Base-by-base conservation (phyloP, 768 basidiomycete genomes). In the Trametes cubensis region DNA sequence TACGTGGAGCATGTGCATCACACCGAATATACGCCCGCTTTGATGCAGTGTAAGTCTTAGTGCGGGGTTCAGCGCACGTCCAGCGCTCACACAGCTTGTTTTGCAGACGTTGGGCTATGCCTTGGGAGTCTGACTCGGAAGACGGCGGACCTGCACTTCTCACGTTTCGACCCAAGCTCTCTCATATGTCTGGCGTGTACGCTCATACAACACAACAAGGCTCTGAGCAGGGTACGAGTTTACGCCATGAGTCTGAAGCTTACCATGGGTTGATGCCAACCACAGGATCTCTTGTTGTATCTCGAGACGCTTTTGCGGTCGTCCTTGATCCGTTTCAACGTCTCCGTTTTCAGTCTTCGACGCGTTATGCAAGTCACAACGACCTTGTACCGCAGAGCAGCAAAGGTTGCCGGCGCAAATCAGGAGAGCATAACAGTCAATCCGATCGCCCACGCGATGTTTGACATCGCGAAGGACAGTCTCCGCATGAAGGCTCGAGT, bases 271-370 rank as follows among this genome's bases (percentile, higher is more conserved):
- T 53, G 2, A 52, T 20, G 13, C 62, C 13, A 15, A 49, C 44
- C 20, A 17, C 48, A 89, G 89, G 87, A 88, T 41, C 70, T 92
- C 49, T 68, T 90, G 13, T 66, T 75, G 2, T 83, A 81, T 65
- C 67, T 81, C n/a, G 88, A 90, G 62, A 83, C 80, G 4, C 75
- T 85, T n/a, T 73, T 92, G 21, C 79, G 88, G 48, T 78, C 80
- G 2, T 73, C 79, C 15, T 68, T 89, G 52, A 77, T 77, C 40
- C 80, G 87, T 55, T 79, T 85, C 59, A 62, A 72, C 45, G 78
- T 88, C n/a, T 74, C 75, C 10, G 70, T 74, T 4, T 64, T 70
- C 25, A 77, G 76, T 53, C 69, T 90, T 23, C 75, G 74, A 8
- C 77, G 76, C 5, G 72, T 89, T 0, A 72, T 89, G 68, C 65